These are phyloP conservation scores for Penicillium aurantiogriseum DNA, from an alignment of 2,329 filamentous ascomycete genomes.

Conservation along the genomic window DNA sequence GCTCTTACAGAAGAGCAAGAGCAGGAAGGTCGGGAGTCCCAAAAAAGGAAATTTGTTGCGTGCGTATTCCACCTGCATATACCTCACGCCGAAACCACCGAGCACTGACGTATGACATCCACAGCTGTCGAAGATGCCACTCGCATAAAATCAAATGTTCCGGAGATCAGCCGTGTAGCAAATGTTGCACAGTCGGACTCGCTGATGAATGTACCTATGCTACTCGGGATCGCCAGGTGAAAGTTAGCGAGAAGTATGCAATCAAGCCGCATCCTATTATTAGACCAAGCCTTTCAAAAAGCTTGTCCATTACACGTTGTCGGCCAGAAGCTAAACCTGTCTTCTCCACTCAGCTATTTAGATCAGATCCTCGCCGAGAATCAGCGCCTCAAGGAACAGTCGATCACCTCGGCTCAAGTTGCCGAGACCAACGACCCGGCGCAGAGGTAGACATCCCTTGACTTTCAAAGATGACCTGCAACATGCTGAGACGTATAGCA, in stretches of 20 bases:
- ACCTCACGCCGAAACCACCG: background rate
- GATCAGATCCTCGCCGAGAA: constrained; percentile 37
- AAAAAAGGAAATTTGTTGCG: constrained; percentile 35
- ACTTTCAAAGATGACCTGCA: background rate
- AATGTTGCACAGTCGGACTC: constrained; percentile 41
- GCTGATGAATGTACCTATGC: constrained; percentile 43
- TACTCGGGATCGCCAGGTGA: constrained; percentile 44
- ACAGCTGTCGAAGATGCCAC: constrained; percentile 46
- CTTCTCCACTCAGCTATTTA: constrained; percentile 30
- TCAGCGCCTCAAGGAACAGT: constrained; percentile 32
- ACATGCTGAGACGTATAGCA: background rate
- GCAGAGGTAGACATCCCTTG: constrained; percentile 12
- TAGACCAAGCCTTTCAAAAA: background rate
- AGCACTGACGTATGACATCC: background rate
- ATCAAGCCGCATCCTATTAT: background rate
- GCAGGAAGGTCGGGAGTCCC: constrained; percentile 11
- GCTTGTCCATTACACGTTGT: background rate
- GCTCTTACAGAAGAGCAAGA: constrained; percentile 15
- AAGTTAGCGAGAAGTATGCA: constrained; percentile 38
- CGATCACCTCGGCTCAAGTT: constrained; percentile 26
- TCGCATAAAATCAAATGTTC: constrained; percentile 50
- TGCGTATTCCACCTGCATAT: constrained; percentile 17
- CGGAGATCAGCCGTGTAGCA: constrained; percentile 44
- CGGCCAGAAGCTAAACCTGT: constrained; percentile 2
- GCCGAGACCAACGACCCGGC: constrained; percentile 23